A percentile compares a stretch with the other conserved stretches of the same genome.
phyloP scores from a whole-genome alignment of 805 yeast genomes.

The Wickerhamomyces alni region DNA sequence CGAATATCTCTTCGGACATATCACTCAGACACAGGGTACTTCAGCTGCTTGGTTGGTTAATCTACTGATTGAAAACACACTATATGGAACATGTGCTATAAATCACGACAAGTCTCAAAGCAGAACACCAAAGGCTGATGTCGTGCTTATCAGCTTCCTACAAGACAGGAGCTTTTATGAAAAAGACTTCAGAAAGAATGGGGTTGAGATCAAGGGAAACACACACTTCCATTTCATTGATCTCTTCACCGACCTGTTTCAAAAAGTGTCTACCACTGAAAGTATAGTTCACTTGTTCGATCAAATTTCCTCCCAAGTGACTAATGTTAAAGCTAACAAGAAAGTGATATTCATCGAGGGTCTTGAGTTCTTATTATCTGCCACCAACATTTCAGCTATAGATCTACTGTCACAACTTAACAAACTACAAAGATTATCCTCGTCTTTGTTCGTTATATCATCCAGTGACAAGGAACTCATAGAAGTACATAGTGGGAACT shows the following conservation, averaged over 20 bases:
- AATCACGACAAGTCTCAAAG: constrained; percentile 13
- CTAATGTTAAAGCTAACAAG: constrained; percentile 3
- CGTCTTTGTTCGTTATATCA: constrained; percentile 32
- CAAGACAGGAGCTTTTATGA: constrained; percentile 26
- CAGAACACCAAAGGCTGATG: constrained; percentile 16
- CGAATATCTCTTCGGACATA: constrained; percentile 23
- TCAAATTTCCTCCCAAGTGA: constrained; percentile 4
- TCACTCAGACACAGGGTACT: constrained; percentile 45
- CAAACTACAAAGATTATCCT: constrained; percentile 27
- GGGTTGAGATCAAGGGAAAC: constrained; percentile 27
- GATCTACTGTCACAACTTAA: constrained; percentile 30
- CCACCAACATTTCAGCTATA: constrained; percentile 33
- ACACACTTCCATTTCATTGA: constrained; percentile 36
- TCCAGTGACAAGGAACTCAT: constrained; percentile 36
- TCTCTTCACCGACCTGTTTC: constrained; percentile 40
- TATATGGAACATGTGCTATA: constrained; percentile 20
- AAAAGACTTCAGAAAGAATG: constrained; percentile 34
- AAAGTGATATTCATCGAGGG: constrained; percentile 37
- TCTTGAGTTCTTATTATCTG: constrained; percentile 39
- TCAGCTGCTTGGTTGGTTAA: constrained; percentile 59
- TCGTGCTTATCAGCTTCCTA: constrained; percentile 29
- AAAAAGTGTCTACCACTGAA: constrained; percentile 24
- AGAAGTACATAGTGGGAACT: constrained; percentile 20
- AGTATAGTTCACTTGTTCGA: constrained; percentile 11
- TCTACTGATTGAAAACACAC: constrained; percentile 45